phyloP scores from a whole-genome alignment of 148 eudicot genomes.

The Euryodendron excelsum region DNA sequence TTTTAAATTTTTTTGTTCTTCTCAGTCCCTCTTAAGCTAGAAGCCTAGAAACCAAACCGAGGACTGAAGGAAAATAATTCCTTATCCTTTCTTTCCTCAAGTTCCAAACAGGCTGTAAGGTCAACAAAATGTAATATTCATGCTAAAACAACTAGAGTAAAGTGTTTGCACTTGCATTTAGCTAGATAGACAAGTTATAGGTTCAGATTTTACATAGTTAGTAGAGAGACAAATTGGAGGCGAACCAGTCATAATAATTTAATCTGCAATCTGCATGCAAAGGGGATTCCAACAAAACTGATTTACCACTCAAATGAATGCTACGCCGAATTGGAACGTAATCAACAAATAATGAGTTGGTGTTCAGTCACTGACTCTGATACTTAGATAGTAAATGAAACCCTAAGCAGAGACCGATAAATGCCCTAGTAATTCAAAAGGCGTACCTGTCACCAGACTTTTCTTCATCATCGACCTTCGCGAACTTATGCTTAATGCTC shows the following conservation, averaged over 20 bases:
- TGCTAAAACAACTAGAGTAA: background rate
- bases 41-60: too few relatives aligned
- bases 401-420: slow-evolving; percentile 6
- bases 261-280: too few relatives aligned
- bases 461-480: slow-evolving; percentile 32
- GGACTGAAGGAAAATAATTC: too few relatives aligned
- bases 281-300: too few relatives aligned
- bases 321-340: background rate
- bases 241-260: too few relatives aligned
- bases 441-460: slow-evolving; percentile 32
- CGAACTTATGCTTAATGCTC: slow-evolving; percentile 73
- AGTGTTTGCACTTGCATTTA: background rate
- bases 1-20: too few relatives aligned
- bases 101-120: background rate
- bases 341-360: background rate
- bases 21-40: too few relatives aligned
- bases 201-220: background rate
- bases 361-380: background rate
- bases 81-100: too few relatives aligned
- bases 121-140: background rate
- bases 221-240: background rate
- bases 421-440: background rate
- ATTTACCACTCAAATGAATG: background rate
- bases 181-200: background rate
- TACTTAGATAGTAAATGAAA: background rate